Evolutionary conservation across 495 filamentous ascomycete species (phyloP), one percentile per base, ranked within the genome.

Genomic region (Penicillium maclennaniae): DNA sequence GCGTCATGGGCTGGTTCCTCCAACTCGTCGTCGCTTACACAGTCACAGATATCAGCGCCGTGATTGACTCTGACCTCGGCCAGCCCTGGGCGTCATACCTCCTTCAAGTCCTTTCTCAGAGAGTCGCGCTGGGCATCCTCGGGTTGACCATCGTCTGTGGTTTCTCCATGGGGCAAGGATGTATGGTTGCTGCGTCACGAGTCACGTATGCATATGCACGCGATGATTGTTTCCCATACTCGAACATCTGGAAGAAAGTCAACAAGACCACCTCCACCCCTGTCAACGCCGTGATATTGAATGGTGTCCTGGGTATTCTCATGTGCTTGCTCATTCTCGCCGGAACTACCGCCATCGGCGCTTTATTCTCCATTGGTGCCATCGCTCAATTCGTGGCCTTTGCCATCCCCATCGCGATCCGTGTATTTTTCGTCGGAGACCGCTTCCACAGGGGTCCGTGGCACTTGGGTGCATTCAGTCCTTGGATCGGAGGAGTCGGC

Each of bases 1-100:
- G 87, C 12, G 50, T 88, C 2, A 74, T 87, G 36, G 87, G 87
- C 50, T 91, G 87, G 82, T 81, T 88, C 57, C 69, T 91, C 20
- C 87, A 91, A 67, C 73, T 89, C 1, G 83, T 90, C 4, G 86
- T 90, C 44, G 87, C 86, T n/a, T 91, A 91, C 65, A 91, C 87
- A 5, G 85, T 91, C 20, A 62, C 82, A 26, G 84, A 88, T 55
- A 87, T 91, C 57, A 68, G 71, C 4, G 74, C 60, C 16, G 83
- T 84, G 16, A 69, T 91, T 3, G 63, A 75, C 16, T 86, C 83
- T 15, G 78, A 83, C 15, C 73, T 90, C 17, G 87, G 86, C 14
- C 87, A 91, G 64, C 87, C 87, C 6, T 91, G 85, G 77, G 87
- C 87, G 0, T 83, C 86, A 0, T 91, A 91, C 53, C 69, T 90